Evolutionary conservation across 805 yeast species (phyloP).

Genomic region (Candida lessepsii): DNA sequence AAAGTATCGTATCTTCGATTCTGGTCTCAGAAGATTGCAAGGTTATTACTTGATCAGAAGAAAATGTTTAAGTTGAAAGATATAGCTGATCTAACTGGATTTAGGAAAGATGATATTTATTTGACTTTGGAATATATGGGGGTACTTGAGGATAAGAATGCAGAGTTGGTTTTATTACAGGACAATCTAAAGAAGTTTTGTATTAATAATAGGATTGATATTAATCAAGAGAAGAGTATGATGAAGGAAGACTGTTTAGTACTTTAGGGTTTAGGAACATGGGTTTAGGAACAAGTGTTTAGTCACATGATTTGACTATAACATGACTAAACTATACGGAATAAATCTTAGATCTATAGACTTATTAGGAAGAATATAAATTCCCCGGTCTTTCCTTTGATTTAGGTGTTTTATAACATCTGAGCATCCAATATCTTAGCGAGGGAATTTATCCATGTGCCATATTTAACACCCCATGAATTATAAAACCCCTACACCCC

Average conservation of each 20-base stretch:
- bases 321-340: too few relatives aligned
- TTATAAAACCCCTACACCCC: too few relatives aligned
- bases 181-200: constrained; percentile 32
- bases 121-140: constrained; percentile 58
- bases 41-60: constrained; percentile 14
- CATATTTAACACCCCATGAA: too few relatives aligned
- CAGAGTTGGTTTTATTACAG: constrained; percentile 4
- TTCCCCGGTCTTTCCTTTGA: too few relatives aligned
- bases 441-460: too few relatives aligned
- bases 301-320: not conserved
- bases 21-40: constrained; percentile 58
- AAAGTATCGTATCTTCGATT: constrained; percentile 64
- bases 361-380: too few relatives aligned
- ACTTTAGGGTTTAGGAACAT: not conserved
- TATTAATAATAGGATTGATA: constrained; percentile 21
- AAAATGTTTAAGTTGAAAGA: constrained; percentile 42
- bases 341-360: too few relatives aligned
- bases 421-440: too few relatives aligned
- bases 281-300: too few relatives aligned
- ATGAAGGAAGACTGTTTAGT: constrained; percentile 31
- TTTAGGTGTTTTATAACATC: too few relatives aligned
- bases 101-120: constrained; percentile 60
- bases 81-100: constrained; percentile 58
- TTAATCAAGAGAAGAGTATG: constrained; percentile 24
- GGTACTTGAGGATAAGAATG: constrained; percentile 16